Percentiles rank a stretch among this genome's conserved stretches.
These are phyloP conservation scores for Pythium phragmitis DNA, from an alignment of 352 stramenopile genomes.

Conservation along the genomic window DNA sequence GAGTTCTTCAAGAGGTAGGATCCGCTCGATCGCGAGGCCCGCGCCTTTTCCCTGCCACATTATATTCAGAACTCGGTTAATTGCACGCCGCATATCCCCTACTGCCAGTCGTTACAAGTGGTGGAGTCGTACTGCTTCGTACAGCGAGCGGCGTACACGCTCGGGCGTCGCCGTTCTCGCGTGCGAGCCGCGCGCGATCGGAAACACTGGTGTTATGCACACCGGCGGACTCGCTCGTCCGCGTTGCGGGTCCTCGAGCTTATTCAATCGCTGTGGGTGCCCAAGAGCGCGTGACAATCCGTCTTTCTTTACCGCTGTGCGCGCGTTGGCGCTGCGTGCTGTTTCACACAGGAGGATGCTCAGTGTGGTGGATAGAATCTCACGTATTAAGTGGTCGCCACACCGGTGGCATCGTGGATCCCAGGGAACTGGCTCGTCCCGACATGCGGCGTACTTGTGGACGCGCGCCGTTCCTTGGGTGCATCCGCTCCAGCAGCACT, in stretches of 20 bases:
- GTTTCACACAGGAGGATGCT: not conserved
- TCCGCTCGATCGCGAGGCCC: constrained; percentile 5
- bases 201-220: constrained; percentile 7
- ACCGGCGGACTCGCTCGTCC: constrained; percentile 1
- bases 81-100: too few species aligned
- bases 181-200: constrained; percentile 3
- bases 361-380: not conserved
- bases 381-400: not conserved
- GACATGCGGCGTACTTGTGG: not conserved
- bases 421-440: constrained; percentile 47
- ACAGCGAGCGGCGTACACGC: constrained; percentile 12
- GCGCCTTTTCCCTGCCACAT: constrained; percentile 10
- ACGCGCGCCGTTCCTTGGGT: constrained; percentile 1
- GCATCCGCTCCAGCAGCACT: not conserved
- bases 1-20: constrained; percentile 27
- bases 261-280: constrained; percentile 51
- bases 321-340: constrained; percentile 3
- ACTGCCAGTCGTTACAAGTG: too few species aligned
- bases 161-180: not conserved
- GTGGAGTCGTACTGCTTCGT: constrained; percentile 26
- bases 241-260: constrained; percentile 31
- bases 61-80: not conserved
- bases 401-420: constrained; percentile 39
- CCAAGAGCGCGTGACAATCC: constrained; percentile 36
- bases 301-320: constrained; percentile 23